Evolutionary conservation across 1,139 yeast genomes (phyloP), one percentile per base, ranked within the genome.

Genomic region (Entelexis sorbosivorans): DNA sequence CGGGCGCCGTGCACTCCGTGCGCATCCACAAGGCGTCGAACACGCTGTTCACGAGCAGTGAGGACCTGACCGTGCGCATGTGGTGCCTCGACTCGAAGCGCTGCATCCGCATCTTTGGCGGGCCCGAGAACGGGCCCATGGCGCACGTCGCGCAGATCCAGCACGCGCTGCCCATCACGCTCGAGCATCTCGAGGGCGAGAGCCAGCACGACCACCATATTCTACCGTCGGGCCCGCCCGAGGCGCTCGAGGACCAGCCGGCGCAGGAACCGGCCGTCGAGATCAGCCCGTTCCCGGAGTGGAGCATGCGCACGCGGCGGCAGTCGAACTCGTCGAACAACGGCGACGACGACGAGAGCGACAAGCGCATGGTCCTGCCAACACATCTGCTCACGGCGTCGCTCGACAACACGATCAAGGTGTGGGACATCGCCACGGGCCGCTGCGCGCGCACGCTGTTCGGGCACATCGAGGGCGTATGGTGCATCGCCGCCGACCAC

Each of bases 381-480:
- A 83, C 95, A 0, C 95, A 89, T 66, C 66, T 91, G 50, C 68
- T 91, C 36, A 82, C 96, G 0, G 87, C 94, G 9, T 87, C 96
- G 0, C 71, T 91, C 51, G 98, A 91, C 66, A 89, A 88, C 66
- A 89, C 97, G 14, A 87, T 91, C 64, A 88, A 89, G 65, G 69
- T 91, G 47, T 91, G 97, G 97, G 94, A 88, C 61, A 82, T 88
- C 34, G 73, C 74, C 56, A 78, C 93, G 0, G 96, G 96, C 4
- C 78, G 79, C 65, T 89, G 97, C 63, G 78, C 87, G 19, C 74
- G 96, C 53, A 89, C 98, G 0, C 89, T 91, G 65, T 89, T 89
- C 69, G 98, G 98, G 6, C 98, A 91, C 63, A 87, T 89, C 51
- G 97, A 91, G 67, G 97, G 97, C 19, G 95, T 91, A 19, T 89